Evolutionary conservation across 306 rosid genomes (phyloP), one percentile per base, ranked within the genome.

Genomic region (Dalbergia cochinchinensis): DNA sequence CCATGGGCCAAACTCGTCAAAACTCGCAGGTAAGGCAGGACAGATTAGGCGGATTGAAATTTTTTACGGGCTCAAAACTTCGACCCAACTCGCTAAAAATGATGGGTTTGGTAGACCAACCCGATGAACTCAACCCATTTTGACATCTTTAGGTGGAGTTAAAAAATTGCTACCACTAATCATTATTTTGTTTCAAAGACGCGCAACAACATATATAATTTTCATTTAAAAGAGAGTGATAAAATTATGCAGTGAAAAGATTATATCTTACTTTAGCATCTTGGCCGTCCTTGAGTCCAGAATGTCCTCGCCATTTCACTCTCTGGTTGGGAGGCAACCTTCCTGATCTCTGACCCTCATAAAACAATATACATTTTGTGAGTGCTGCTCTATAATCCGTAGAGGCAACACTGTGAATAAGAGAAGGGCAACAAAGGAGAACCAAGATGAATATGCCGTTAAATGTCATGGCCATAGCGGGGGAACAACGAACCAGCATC

Each of bases 311-410:
- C 97, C 92, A 91, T 6, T 65, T 48, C 3, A 88, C 50, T 45
- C 91, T 88, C 16, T 89, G 92, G 20, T 41, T 69, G 15, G 74
- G 4, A 2, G 88, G 87, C 39, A 91, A 55, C 53, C 35, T 82
- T 34, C 97, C 96, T 59, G 96, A 88, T 51, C 96, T 81, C 70
- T 91, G 93, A 74, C 74, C 89, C 76, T 89, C 95, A 57, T 12
- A 87, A 37, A 66, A 91, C 71, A 91, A 20, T 60, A 89, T 34
- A 5, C 86, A 82, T 59, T 89, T 91, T 12, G 78, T 76, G 8
- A 91, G 86, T 0, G 90, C 91, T 42, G 64, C 2, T 19, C 59
- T 73, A 64, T 89, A 89, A 41, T 87, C 78, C 15, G 10, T 20
- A 22, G 62, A 78, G 4, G 69, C 70, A 44, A 15, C 81, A 62